Base-by-base conservation (phyloP, 169 alveolate genomes). In the Plasmodium fragile region DNA sequence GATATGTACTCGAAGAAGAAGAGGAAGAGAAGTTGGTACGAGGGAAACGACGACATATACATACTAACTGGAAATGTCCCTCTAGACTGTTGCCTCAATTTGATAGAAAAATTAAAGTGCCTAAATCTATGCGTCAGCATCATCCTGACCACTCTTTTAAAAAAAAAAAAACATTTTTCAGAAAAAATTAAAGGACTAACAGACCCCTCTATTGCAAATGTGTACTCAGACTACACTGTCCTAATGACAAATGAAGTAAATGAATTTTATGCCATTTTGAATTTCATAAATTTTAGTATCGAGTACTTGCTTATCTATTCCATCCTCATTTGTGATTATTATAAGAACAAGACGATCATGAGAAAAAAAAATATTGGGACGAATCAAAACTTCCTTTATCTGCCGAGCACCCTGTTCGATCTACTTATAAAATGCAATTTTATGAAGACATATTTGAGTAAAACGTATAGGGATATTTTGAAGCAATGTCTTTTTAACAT, bases 61-160 rank as follows among this genome's bases (percentile, higher is more conserved):
- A 70, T 91, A 25, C 59, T 91, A n/a, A 91, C 7, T 4, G 94
- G 94, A 0, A 81, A 80, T 45, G 59, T 91, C 1, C 94, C 94
- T 3, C 39, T 91, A 41, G 94, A 91, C 82, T 91, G 91, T 81
- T 91, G 94, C 73, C 52, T 91, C 13, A 91, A 91, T 22, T 81
- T 91, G 39, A 81, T 91, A 3, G 94, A 91, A 22, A 91, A 91
- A 22, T n/a, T 91, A 25, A 91, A 91, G 75, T 91, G 94, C 75
- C 53, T 91, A 1, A 91, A 82, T 39, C 34, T 91, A 71, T 91
- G 94, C 73, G 94, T 91, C 3, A 91, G 94, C 70, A 81, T 91
- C 22, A 75, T 91, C 43, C 73, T 91, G 18, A 80, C 83, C 1
- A 91, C 55, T 45, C 13, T 81, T 16, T 32, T 81, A 28, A 91